Percentiles rank a stretch among this genome's conserved stretches.
These are phyloP conservation scores for Volvox carteri DNA, from an alignment of 163 green algal genomes.

Conservation along the genomic window DNA sequence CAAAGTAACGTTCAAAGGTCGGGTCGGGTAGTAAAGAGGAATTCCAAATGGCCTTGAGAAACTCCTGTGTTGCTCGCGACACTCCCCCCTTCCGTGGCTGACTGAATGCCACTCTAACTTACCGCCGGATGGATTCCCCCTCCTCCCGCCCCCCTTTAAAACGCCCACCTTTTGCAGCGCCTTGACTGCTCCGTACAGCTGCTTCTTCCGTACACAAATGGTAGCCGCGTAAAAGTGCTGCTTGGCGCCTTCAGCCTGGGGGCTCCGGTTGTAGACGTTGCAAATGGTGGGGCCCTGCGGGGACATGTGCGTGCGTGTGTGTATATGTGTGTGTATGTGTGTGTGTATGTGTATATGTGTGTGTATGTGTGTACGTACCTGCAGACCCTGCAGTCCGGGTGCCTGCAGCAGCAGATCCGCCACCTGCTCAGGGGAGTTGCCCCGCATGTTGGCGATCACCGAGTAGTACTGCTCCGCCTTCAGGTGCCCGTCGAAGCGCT, in stretches of 20 bases:
- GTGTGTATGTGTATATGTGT: too few relatives aligned
- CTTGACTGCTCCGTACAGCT: conserved; percentile 94
- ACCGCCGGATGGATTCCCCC: too few relatives aligned
- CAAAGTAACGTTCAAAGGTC: too few relatives aligned
- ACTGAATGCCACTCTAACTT: too few relatives aligned
- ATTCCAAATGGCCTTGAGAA: too few relatives aligned
- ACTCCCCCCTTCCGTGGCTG: too few relatives aligned
- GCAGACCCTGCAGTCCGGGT: conserved; percentile 71
- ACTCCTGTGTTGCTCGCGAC: too few relatives aligned
- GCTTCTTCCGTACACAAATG: conserved; percentile 93
- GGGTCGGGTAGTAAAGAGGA: too few relatives aligned
- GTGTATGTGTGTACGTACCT: conserved; percentile 56
- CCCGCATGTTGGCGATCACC: conserved; percentile 95
- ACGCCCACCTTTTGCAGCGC: conserved; percentile 88
- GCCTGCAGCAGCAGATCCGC: conserved; percentile 72
- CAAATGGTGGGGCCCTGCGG: conserved; percentile 91
- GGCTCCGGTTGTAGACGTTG: conserved; percentile 84
- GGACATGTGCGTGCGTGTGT: background rate
- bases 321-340: too few relatives aligned
- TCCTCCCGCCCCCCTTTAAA: background rate
- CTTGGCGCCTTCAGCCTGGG: conserved; percentile 39
- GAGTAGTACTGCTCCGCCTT: conserved; percentile 86
- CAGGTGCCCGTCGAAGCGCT: conserved; percentile 98
- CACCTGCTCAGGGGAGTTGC: conserved; percentile 80
- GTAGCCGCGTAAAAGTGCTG: conserved; percentile 85